Percentiles rank a stretch among this genome's conserved stretches.
These are phyloP conservation scores for Microcyclospora tardicrescens DNA, from an alignment of 2,329 filamentous ascomycete species.

Conservation along the genomic window DNA sequence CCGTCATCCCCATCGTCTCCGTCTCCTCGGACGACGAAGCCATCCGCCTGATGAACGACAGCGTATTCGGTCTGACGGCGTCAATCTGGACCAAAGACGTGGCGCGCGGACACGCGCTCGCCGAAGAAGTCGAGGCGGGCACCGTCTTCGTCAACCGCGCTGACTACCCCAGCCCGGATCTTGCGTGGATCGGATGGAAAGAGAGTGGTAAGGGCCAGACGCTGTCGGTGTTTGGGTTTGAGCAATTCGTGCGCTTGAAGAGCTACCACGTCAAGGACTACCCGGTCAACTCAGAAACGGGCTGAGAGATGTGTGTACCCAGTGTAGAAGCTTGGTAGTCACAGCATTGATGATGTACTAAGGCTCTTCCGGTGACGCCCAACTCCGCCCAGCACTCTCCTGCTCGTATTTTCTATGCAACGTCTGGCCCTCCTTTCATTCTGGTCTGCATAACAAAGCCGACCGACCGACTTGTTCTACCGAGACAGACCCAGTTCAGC, in stretches of 20 bases:
- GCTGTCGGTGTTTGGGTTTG: conserved; percentile 78
- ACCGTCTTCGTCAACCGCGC: conserved; percentile 94
- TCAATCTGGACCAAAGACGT: conserved; percentile 94
- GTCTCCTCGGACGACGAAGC: conserved; percentile 73
- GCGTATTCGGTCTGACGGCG: conserved; percentile 86
- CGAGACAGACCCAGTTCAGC: no score
- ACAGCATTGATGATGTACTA: no score
- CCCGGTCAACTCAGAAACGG: conserved; percentile 20
- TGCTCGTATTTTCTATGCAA: no score
- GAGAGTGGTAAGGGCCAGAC: conserved; percentile 89
- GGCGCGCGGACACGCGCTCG: conserved; percentile 58
- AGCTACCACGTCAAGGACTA: conserved; percentile 85
- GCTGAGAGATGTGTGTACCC: no score
- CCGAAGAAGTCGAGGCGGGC: conserved; percentile 73
- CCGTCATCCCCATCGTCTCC: conserved; percentile 80
- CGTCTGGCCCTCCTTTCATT: no score
- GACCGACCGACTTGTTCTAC: no score
- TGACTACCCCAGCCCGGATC: conserved; percentile 73
- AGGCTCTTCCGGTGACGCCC: no score
- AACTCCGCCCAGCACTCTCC: no score
- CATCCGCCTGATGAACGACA: conserved; percentile 80
- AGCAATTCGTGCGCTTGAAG: conserved; percentile 93
- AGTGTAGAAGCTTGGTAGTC: no score
- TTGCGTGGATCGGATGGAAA: conserved; percentile 70
- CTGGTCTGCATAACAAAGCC: no score